phyloP scores from a whole-genome alignment of 2,329 filamentous ascomycete species.

The Pestalotiopsis fici region DNA sequence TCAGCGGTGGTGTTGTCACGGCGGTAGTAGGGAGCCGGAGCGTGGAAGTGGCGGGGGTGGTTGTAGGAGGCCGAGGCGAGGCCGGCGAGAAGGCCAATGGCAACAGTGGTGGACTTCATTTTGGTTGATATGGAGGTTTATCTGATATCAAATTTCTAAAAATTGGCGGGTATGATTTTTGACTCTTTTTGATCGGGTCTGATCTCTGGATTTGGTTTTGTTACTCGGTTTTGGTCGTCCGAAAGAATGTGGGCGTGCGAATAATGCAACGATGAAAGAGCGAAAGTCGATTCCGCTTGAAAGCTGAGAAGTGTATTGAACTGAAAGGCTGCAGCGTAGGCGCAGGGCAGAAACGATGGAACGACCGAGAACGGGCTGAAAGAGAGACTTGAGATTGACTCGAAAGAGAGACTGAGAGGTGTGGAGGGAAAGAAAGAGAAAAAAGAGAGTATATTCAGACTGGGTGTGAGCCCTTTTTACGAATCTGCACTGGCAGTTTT shows the following conservation, averaged over 20 bases:
- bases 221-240: slow-evolving; percentile 15
- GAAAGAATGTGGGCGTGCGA: slow-evolving; percentile 32
- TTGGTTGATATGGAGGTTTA: slow-evolving; percentile 17
- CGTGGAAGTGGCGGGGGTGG: slow-evolving; percentile 29
- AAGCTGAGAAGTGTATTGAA: slow-evolving; percentile 14
- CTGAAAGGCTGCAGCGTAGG: slow-evolving; percentile 26
- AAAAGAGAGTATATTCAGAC: slow-evolving; percentile 20
- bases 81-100: slow-evolving; percentile 31
- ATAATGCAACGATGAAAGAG: slow-evolving; percentile 25
- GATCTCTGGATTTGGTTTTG: slow-evolving; percentile 22
- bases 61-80: slow-evolving; percentile 29
- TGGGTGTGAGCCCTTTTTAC: slow-evolving; percentile 25
- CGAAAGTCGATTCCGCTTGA: slow-evolving; percentile 36
- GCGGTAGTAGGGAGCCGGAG: slow-evolving; percentile 20
- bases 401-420: slow-evolving; percentile 10
- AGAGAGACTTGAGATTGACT: slow-evolving; percentile 25
- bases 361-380: slow-evolving; percentile 27
- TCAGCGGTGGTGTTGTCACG: slow-evolving; percentile 25
- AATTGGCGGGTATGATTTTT: slow-evolving; percentile 12
- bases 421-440: slow-evolving; percentile 11
- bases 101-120: slow-evolving; percentile 35
- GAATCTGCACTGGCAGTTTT: slow-evolving; percentile 1
- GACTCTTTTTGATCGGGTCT: slow-evolving; percentile 18
- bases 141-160: slow-evolving; percentile 2
- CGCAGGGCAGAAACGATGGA: slow-evolving; percentile 19